Evolutionary conservation across 805 yeast species (phyloP), one percentile per base, ranked within the genome.

Genomic region (Kodamaea sagamina): DNA sequence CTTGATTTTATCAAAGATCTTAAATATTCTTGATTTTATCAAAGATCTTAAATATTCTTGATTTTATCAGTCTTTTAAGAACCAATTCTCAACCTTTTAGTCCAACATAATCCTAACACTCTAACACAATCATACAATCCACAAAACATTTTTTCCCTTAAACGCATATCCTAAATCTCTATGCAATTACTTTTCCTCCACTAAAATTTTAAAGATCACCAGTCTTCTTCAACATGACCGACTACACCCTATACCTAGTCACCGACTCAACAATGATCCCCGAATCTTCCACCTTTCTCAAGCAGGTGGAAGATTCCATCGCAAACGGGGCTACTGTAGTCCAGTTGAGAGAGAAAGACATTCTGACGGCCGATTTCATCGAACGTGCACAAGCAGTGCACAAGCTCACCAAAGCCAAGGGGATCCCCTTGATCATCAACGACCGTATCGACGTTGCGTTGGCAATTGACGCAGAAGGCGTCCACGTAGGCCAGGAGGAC

Each of bases 401-500:
- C 49, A 66, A 69, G 39, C 50, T 89, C 36, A 87, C 96, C 26
- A 65, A 68, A 27, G 58, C 65, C 19, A 76, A 71, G 31, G 74
- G 76, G 0, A 79, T 90, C 6, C 97, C 97, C 0, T 68, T 89
- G 50, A 78, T 89, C 25, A 89, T 89, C 56, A 88, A 89, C 52
- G 97, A 89, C 56, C 68, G 97, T 40, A 75, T 88, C 2, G 97
- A 89, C 57, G 88, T 90, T 9, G 97, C 96, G 0, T 65, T 90
- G 34, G 97, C 97, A 0, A 73, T 88, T 43, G 93, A 78, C 52
- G 95, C 95, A 2, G 96, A 88, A 49, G 96, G 96, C 26, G 84
- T 90, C 6, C 97, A 89, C 66, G 87, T 89, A 15, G 97, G 97
- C 0, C 97, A 89, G 61, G 89, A 83, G 41, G 97, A 89, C 58